Evolutionary conservation across 164 flowering plant genomes (phyloP), one percentile per base, ranked within the genome.

Genomic region (Warburgia ugandensis): DNA sequence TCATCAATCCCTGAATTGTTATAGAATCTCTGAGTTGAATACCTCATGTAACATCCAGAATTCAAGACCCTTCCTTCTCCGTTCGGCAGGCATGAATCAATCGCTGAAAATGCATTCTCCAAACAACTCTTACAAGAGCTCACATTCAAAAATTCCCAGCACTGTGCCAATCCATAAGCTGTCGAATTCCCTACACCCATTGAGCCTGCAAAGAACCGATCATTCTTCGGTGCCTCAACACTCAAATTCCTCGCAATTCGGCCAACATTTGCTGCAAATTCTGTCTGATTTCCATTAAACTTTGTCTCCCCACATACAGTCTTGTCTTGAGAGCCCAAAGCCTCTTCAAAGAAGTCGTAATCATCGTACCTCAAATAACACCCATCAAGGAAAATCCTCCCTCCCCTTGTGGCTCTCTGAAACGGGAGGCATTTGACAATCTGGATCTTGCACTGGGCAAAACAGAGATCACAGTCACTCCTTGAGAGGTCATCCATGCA

Each of bases 121-220:
- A 86, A 73, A 58, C 88, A 81, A 22, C 39, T 47, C 25, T 17
- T 39, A 58, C 91, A 83, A 29, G 52, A 75, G 25, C 64, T 73
- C 26, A 41, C 52, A 32, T 63, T 70, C 39, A 80, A 67, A 21
- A 47, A 38, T 56, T 73, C 65, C 95, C 91, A 83, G 35, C 95
- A 86, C 65, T 86, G 90, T 19, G 75, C 94, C 80, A 86, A 68
- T 11, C 81, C 97, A 54, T 69, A 84, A 52, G 77, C 89, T 0
- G 78, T 51, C 12, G 61, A 57, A 35, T 50, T 62, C 55, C 74
- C 63, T 36, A 50, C 49, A 56, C 22, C 45, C 60, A 71, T 70
- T 45, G 41, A 69, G 21, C 77, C 82, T 16, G 64, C 76, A 45
- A 29, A 66, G 50, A 78, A 85, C 41, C 94, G 80, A 55, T 61